Evolutionary conservation across 2,329 filamentous ascomycete genomes (phyloP).

Genomic region (Chalara sp.): DNA sequence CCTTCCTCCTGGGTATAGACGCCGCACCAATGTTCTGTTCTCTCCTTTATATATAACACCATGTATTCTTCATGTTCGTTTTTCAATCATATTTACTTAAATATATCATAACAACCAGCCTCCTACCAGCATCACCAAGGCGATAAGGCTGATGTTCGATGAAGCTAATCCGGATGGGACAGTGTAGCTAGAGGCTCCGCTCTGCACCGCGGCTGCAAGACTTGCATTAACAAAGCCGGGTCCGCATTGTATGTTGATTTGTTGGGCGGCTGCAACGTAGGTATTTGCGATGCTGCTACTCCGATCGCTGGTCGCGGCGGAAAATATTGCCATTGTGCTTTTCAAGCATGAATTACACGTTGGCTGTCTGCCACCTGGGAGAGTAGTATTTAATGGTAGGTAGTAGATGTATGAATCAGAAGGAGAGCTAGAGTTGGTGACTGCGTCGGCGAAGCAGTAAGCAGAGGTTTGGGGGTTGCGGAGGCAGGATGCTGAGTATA

Average conservation of each 20-base stretch:
- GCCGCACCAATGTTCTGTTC: too few relatives aligned
- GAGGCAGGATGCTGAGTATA: slow-evolving; percentile 78
- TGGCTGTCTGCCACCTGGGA: slow-evolving; percentile 63
- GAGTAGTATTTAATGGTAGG: slow-evolving; percentile 66
- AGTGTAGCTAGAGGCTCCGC: neutral
- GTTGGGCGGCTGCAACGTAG: slow-evolving; percentile 64
- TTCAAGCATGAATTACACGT: slow-evolving; percentile 71
- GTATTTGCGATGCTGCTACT: slow-evolving; percentile 59
- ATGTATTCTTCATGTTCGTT: too few relatives aligned
- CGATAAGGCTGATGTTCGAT: neutral
- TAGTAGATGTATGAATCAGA: slow-evolving; percentile 79
- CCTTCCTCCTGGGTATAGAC: too few relatives aligned
- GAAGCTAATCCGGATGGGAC: neutral
- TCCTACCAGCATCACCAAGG: neutral
- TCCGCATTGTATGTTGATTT: slow-evolving; percentile 63
- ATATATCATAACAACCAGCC: neutral
- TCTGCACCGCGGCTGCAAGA: slow-evolving; percentile 28
- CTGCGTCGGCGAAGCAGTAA: slow-evolving; percentile 80
- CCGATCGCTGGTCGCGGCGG: slow-evolving; percentile 58
- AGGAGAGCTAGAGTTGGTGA: slow-evolving; percentile 65
- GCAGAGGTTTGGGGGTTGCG: slow-evolving; percentile 55
- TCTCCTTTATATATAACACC: too few relatives aligned
- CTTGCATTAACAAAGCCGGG: slow-evolving; percentile 49
- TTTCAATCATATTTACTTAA: too few relatives aligned
- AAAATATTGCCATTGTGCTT: slow-evolving; percentile 77